Evolutionary conservation across 345 rosid species (phyloP), one percentile per base, ranked within the genome.

Genomic region (Salix viminalis): DNA sequence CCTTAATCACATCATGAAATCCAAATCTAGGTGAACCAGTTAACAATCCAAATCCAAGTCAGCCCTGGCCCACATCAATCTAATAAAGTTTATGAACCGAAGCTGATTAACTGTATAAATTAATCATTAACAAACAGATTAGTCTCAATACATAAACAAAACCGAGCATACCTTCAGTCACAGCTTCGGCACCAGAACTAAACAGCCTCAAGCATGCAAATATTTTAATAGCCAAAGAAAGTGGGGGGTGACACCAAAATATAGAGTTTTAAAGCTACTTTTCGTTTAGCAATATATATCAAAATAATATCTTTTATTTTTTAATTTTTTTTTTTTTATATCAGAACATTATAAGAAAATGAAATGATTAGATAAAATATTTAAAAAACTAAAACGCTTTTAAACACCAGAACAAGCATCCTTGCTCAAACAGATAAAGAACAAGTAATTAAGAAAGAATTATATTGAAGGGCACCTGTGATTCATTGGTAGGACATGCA

Each of bases 401-500:
- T 34, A 4, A 34, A 5, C 36, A 34, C 36, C 6, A 34, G 37
- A 34, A 34, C 37, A 34, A 34, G 37, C 37, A 34, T 34, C 37
- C 37, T 34, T 34, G 5, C 37, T 87, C 87, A 83, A 85, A 85
- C 37, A 77, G 84, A 83, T 10, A 79, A 85, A 75, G 58, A 67
- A 12, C 3, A 24, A 71, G 72, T 24, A 67, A 58, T 54, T 37
- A 42, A 64, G 54, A 6, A 6, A 67, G 42, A 14, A 11, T 30
- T 48, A 52, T 1, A 23, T 15, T 54, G 2, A 34, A 32, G 52
- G 64, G 78, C 84, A 84, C 79, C 81, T 81, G 69, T 75, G 67
- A 48, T 64, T 30, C 84, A 81, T 80, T 84, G 89, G 88, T 64
- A 6, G 86, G 91, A 28, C 30, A 28, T 28, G 71, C 88, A 88